Evolutionary conservation across 169 alveolate species (phyloP), one percentile per base, ranked within the genome.

Genomic region (Plasmodium ovale): DNA sequence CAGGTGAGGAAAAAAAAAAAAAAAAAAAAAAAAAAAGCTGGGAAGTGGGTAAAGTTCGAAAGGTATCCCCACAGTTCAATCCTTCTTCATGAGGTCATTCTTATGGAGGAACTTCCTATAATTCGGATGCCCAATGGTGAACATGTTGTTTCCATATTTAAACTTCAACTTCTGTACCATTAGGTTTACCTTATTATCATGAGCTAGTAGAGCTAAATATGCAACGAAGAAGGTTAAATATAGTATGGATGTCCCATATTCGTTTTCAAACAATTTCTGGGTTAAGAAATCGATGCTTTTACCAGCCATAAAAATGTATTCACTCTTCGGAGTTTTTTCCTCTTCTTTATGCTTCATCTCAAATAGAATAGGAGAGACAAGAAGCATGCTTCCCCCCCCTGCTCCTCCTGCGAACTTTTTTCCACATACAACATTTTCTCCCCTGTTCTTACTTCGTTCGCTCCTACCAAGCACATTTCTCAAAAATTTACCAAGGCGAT

Each of bases 251-350:
- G 89, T 79, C 4, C 89, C 89, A 67, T 64, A 79, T 49, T 79
- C 89, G 31, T 79, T 79, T 79, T 79, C 89, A 35, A 79, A 79
- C 19, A 79, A 21, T 64, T 79, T 79, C 10, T 79, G 89, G 2
- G 89, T 79, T 37, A 79, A 65, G 64, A 79, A 79, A 6, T 79
- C 89, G 14, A 79, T 79, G 14, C 70, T 51, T 39, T 79, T 79
- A 47, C 89, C 89, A n/a, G 89, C 82, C 69, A 79, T 25, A 53
- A 64, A 79, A n/a, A 79, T 79, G 56, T 79, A 65, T 37, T 79
- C 89, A 6, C 60, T 79, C 23, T 79, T 79, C 1, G 89, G 89
- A 14, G 72, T 1, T 25, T 64, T 65, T 62, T 56, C 89, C 64
- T 79, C 89, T 67, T 79, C 89, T 79, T 79, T 79, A 67, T 79